Conservation (phyloP, 352 stramenopile genomes). For the Blastocystis sp. region DNA sequence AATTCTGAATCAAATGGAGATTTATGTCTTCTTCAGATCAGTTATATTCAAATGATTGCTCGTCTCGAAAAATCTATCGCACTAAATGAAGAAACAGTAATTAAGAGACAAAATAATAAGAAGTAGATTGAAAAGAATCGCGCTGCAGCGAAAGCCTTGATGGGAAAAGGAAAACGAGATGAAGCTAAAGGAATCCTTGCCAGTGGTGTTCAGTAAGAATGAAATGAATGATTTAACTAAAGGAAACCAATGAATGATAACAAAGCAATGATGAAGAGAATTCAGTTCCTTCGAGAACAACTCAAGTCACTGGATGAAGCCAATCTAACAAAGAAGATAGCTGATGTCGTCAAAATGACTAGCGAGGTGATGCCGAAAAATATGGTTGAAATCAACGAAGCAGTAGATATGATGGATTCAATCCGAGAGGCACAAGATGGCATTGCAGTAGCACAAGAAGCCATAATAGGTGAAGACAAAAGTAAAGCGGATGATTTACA, state of each 20-base stretch:
- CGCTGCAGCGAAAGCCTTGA: neutral
- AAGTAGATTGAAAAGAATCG: neutral
- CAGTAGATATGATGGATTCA: slow-evolving; percentile 16
- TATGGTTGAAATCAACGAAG: neutral
- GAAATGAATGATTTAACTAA: neutral
- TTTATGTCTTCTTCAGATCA: neutral
- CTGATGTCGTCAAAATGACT: neutral
- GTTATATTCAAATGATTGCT: neutral
- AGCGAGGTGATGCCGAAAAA: neutral
- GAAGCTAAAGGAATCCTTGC: neutral
- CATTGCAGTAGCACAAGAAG: neutral
- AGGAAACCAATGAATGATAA: neutral
- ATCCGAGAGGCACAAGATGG: neutral
- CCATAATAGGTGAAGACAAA: neutral
- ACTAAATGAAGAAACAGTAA: neutral
- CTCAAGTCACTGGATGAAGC: neutral
- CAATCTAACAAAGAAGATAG: neutral
- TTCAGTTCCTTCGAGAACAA: neutral
- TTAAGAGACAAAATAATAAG: neutral
- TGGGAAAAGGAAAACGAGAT: neutral
- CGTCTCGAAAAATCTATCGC: neutral
- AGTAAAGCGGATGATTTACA: neutral
- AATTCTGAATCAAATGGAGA: neutral
- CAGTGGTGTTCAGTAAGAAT: neutral
- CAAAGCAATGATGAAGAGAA: neutral